Evolutionary conservation across 2,329 filamentous ascomycete genomes (phyloP), one percentile per base, ranked within the genome.

Genomic region (Cladophialophora bantiana): DNA sequence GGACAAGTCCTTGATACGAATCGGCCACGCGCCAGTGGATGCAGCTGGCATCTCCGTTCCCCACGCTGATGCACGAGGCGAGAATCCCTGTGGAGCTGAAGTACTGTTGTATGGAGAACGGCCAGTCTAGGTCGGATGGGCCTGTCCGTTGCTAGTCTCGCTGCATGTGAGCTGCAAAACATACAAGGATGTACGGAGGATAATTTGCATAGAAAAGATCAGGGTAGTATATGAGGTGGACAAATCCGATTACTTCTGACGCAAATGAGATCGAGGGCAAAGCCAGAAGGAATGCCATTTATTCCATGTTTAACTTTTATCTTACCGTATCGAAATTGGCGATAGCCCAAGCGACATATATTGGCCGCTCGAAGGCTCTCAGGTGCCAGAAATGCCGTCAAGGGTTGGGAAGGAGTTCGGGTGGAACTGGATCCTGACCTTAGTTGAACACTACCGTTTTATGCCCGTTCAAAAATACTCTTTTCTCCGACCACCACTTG

Each of bases 401-500:
- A 50, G n/a, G 18, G 15, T n/a, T 3, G 20, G 10, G 32, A 20
- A 13, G 20, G 31, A 54, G 20, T 34, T 38, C 12, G 9, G 32
- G 13, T 10, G 52, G 52, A 7, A n/a, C 6, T 15, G 52, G 13
- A 15, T 7, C 13, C 3, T 20, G 52, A 20, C 34, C 45, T 61
- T 53, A 85, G 68, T 83, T 84, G 78, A 94, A 93, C 1, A 94
- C 91, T 32, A 94, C 90, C 36, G 91, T 94, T 85, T 93, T 94
- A 71, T 84, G 84, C 15, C 90, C 90, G 75, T 94, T 94, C 71
- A 94, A 80, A 75, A 95, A 90, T 35, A 95, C 88, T 64, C 89
- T 84, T 75, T 88, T 85, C 84, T 95, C 91, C 31, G 90, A 89
- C 80, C 91, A 91, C 89, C 91, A 94, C 81, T 93, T 92, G 62